phyloP scores from a whole-genome alignment of 192 early-diverging fungal species.

The Gryganskiella cystojenkinii region DNA sequence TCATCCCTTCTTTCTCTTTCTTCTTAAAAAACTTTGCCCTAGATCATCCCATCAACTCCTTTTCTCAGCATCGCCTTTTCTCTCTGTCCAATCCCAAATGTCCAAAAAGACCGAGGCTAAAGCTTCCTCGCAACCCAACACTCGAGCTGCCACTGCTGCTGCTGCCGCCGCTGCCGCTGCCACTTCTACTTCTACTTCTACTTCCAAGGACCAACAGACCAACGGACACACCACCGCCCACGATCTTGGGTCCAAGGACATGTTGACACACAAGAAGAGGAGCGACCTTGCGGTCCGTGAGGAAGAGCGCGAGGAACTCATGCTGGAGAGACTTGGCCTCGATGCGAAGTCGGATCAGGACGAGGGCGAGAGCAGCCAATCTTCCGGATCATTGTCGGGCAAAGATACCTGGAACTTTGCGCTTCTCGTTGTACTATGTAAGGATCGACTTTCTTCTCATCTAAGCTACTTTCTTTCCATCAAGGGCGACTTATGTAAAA shows the following conservation, averaged over 20 bases:
- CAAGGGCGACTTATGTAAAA: too few species aligned
- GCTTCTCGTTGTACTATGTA: slow-evolving; percentile 45
- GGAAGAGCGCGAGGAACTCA: slow-evolving; percentile 45
- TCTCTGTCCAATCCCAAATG: slow-evolving; percentile 17
- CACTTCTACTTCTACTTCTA: not conserved
- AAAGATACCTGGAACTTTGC: slow-evolving; percentile 51
- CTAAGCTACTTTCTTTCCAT: not conserved
- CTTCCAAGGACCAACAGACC: not conserved
- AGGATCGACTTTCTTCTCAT: not conserved
- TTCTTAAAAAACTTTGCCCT: not conserved
- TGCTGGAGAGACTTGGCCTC: slow-evolving; percentile 16
- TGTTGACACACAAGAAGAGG: slow-evolving; percentile 36
- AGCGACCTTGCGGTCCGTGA: slow-evolving; percentile 27
- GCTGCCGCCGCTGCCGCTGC: slow-evolving; percentile 1
- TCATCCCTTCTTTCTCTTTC: not conserved
- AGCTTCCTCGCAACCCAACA: slow-evolving; percentile 12
- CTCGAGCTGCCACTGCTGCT: slow-evolving; percentile 5
- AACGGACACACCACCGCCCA: slow-evolving; percentile 20
- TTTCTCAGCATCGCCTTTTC: not conserved
- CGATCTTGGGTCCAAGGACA: slow-evolving; percentile 18
- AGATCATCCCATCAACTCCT: not conserved
- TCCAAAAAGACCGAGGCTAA: slow-evolving; percentile 44
- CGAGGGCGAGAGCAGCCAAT: slow-evolving; percentile 23
- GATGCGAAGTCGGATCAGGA: not conserved
- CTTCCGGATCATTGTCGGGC: slow-evolving; percentile 27